Percentiles rank a stretch among this genome's conserved stretches.
Evolutionary conservation across 1,284 basidiomycete genomes (phyloP).

Genomic region (Trichosporon ovoides): DNA sequence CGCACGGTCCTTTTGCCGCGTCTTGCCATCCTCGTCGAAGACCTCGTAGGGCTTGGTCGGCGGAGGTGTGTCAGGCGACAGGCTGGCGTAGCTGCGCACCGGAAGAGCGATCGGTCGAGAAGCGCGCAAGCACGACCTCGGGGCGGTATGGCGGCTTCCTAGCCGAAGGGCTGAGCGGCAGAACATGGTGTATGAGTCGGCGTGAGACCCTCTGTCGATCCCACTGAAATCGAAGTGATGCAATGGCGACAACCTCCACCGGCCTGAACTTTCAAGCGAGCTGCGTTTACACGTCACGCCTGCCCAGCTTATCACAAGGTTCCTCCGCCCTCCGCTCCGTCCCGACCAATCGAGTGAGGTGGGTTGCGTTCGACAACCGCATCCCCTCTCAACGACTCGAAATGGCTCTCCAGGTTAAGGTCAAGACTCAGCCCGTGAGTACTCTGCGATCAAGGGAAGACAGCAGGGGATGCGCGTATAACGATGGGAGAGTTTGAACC

Average conservation of each 20-base stretch:
- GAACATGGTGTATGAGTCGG: neutral
- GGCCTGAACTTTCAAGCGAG: neutral
- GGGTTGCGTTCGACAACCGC: neutral
- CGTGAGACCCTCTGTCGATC: neutral
- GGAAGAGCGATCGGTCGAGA: neutral
- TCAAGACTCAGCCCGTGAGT: constrained; percentile 19
- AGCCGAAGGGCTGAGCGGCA: neutral
- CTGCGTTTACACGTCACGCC: neutral
- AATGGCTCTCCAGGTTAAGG: constrained; percentile 18
- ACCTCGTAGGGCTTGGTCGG: constrained; percentile 61
- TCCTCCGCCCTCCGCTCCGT: constrained; percentile 5
- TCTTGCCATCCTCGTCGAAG: constrained; percentile 84
- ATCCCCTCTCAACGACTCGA: constrained; percentile 2
- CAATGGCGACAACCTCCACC: constrained; percentile 6
- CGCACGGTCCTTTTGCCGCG: constrained; percentile 72
- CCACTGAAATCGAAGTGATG: neutral
- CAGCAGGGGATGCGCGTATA: neutral
- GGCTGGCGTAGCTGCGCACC: constrained; percentile 29
- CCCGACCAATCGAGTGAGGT: neutral
- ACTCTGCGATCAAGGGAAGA: neutral
- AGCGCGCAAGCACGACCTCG: neutral
- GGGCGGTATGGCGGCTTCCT: neutral
- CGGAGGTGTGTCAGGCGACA: constrained; percentile 41
- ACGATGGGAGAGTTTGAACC: neutral
- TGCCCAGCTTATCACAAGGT: neutral